Base-by-base conservation (phyloP, 1,284 basidiomycete genomes). In the Ceratobasidium sp. region DNA sequence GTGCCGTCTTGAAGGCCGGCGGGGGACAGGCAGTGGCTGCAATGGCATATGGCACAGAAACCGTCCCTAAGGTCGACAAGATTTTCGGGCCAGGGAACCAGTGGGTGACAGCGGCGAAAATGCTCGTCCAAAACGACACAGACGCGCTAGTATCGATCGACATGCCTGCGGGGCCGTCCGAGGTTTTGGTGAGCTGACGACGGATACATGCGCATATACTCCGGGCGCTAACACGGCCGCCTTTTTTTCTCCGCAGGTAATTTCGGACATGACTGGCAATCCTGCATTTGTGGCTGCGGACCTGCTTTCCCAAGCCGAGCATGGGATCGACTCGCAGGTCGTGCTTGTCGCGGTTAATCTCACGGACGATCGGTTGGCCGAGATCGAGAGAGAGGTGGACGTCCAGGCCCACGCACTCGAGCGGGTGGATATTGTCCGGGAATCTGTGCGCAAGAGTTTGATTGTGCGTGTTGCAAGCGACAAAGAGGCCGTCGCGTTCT, bases 61-160 rank as follows among this genome's bases (percentile, higher is more conserved):
- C 91, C 1, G 95, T 97, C 8, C 95, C 96, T n/a, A 99, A 99
- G 84, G 98, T 99, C 19, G 98, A 99, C 86, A 99, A 98, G 84
- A 97, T 99, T 79, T 98, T 98, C 79, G 98, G 98, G 22, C 98
- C 98, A 2, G 98, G 98, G 29, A 99, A 99, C 82, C 98, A 99
- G 82, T 99, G 97, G 92, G 98, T 99, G 31, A 99, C 97, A 0
- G 98, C 98, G 0, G 97, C 97, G 74, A 99, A 99, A 86, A 98
- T 99, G 98, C 84, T 98, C 76, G 96, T 98, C 24, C 96, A 98
- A 83, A 98, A 98, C 82, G 98, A 99, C 81, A 96, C 96, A n/a
- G 93, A 96, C 80, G 97, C 98, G 5, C 84, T 96, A 76, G 95
- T 98, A 11, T 92, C 94, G 24, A 99, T 99, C 80, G 98, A 99